Percentiles rank a stretch among this genome's conserved stretches.
These are phyloP conservation scores for Diospyros lotus DNA, from an alignment of 148 eudicot species.

Conservation along the genomic window DNA sequence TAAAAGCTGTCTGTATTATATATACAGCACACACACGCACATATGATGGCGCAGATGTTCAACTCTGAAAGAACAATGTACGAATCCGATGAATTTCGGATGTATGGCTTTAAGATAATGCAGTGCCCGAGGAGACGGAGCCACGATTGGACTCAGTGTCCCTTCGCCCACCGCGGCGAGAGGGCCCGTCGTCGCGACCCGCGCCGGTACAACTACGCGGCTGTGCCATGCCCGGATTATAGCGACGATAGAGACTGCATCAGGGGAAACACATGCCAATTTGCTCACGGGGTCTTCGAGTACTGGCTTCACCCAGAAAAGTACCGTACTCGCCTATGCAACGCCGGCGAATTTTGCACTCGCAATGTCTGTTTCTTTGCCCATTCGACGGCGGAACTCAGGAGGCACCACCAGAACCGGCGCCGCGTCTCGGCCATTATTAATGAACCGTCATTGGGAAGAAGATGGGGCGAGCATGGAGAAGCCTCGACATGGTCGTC, in stretches of 20 bases:
- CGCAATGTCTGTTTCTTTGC: conserved; percentile 15
- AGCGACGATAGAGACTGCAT: neutral
- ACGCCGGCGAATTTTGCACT: neutral
- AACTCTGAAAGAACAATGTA: neutral
- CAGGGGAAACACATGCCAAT: neutral
- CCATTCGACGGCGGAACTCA: conserved; percentile 5
- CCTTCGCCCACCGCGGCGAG: conserved; percentile 2
- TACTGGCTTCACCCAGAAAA: conserved; percentile 13
- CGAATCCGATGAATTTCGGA: conserved; percentile 1
- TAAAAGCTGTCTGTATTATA: too few relatives aligned
- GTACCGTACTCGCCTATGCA: conserved; percentile 15
- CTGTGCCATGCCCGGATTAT: neutral
- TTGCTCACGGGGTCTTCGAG: neutral
- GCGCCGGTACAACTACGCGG: neutral
- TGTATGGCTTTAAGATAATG: conserved; percentile 9
- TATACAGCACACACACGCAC: too few relatives aligned
- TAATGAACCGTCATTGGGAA: neutral
- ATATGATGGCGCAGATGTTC: too few relatives aligned
- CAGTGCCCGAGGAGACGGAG: neutral
- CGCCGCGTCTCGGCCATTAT: neutral
- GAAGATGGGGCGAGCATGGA: neutral
- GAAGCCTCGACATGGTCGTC: neutral
- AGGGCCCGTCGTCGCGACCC: neutral
- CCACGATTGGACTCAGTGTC: conserved; percentile 9
- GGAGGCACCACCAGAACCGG: neutral